phyloP scores from a whole-genome alignment of 2,329 filamentous ascomycete species.

The Fusarium coicis region DNA sequence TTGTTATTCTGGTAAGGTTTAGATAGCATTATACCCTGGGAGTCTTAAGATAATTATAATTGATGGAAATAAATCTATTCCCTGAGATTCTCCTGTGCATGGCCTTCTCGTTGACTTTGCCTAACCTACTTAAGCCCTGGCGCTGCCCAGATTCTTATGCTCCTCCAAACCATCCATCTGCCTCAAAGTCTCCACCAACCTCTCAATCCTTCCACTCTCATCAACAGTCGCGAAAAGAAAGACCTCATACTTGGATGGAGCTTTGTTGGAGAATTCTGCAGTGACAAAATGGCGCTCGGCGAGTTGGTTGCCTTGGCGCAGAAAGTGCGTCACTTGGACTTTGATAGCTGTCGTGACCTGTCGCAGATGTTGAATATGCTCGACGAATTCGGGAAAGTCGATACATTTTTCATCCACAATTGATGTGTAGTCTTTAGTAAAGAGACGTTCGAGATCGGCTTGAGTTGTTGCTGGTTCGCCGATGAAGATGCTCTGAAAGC shows the following conservation, averaged over 20 bases:
- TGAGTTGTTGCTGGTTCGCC: neutral
- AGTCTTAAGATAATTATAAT: neutral
- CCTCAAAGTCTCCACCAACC: neutral
- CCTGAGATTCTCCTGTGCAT: too few species aligned
- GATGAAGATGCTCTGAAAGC: neutral
- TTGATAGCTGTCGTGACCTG: neutral
- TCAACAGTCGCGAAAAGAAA: neutral
- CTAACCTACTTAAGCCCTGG: neutral
- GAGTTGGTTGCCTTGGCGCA: neutral
- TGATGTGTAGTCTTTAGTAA: neutral
- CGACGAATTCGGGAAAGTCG: neutral
- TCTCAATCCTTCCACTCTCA: neutral
- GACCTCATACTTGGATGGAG: neutral
- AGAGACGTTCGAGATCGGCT: neutral
- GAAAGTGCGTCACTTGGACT: neutral
- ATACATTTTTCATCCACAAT: neutral
- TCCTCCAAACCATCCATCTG: neutral
- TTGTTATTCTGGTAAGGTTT: neutral
- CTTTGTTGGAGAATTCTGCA: neutral
- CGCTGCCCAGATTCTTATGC: neutral
- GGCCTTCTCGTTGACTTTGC: fast-evolving
- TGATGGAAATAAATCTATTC: fast-evolving
- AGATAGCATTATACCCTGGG: constrained; percentile 23
- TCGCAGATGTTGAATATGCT: neutral
- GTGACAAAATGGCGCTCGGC: neutral